phyloP scores from a whole-genome alignment of 768 basidiomycete genomes.

The Leccinum variicolor region DNA sequence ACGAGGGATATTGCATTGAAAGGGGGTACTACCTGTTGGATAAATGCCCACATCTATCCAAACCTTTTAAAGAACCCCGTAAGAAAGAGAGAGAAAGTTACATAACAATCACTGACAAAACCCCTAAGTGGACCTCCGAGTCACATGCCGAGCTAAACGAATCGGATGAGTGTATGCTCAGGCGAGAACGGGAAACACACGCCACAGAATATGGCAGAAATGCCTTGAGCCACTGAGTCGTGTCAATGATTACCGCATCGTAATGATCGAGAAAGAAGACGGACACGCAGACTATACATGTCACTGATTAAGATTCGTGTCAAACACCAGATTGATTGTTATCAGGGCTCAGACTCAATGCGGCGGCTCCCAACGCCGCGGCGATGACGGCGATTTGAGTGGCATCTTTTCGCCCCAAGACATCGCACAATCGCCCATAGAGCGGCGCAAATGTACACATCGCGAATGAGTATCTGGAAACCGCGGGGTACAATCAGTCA shows the following conservation, averaged over 20 bases:
- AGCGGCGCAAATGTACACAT: slow-evolving; percentile 81
- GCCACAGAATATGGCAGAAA: slow-evolving; percentile 60
- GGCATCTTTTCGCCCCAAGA: slow-evolving; percentile 67
- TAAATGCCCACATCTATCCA: slow-evolving; percentile 79
- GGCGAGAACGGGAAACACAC: slow-evolving; percentile 37
- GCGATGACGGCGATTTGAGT: slow-evolving; percentile 62
- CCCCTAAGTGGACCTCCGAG: slow-evolving; percentile 75
- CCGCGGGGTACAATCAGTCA: not conserved
- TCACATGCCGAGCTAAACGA: slow-evolving; percentile 62
- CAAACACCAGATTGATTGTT: not conserved
- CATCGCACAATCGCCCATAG: slow-evolving; percentile 75
- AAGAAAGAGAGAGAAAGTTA: not conserved
- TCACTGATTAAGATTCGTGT: slow-evolving; percentile 66
- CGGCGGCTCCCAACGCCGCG: slow-evolving; percentile 57
- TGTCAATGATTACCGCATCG: slow-evolving; percentile 12
- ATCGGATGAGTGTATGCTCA: not conserved
- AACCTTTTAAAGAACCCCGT: slow-evolving; percentile 38
- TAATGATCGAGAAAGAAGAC: slow-evolving; percentile 21
- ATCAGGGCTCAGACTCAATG: slow-evolving; percentile 40
- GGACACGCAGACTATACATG: slow-evolving; percentile 72
- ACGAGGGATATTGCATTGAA: slow-evolving; percentile 58
- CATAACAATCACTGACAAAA: slow-evolving; percentile 63
- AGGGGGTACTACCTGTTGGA: slow-evolving; percentile 65
- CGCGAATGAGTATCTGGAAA: slow-evolving; percentile 63
- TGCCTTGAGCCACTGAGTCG: slow-evolving; percentile 59